Conservation (phyloP, 2,329 filamentous ascomycete species). For the Penicillium hesseltinei region DNA sequence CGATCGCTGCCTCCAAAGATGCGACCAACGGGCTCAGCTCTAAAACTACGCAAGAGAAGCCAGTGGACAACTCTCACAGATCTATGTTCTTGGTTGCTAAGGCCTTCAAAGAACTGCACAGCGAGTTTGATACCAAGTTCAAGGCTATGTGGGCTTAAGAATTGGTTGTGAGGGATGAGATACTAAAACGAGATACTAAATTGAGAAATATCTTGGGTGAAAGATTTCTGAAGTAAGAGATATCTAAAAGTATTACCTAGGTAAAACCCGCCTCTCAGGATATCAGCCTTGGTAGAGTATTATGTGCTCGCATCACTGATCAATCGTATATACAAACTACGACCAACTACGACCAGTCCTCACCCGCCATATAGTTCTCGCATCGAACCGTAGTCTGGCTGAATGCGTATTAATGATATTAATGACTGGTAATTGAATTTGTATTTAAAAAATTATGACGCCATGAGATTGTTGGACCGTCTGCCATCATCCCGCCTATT, state of each 20-base stretch:
- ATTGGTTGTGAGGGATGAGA: neutral
- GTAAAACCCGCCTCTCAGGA: neutral
- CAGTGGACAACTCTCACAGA: neutral
- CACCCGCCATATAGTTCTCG: no score
- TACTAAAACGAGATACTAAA: neutral
- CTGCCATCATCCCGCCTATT: neutral
- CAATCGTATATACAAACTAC: no score
- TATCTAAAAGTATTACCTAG: neutral
- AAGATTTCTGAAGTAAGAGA: neutral
- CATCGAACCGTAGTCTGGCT: no score
- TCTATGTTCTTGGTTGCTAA: constrained; percentile 23
- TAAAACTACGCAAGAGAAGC: constrained; percentile 2
- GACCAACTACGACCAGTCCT: no score
- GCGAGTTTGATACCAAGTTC: constrained; percentile 38
- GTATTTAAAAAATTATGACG: neutral
- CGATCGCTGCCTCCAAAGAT: neutral
- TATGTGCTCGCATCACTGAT: neutral
- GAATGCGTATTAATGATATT: neutral
- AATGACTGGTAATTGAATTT: neutral
- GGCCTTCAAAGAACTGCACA: constrained; percentile 31
- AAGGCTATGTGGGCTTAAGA: constrained; percentile 32
- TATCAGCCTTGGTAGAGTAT: neutral
- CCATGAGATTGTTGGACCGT: neutral
- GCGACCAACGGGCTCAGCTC: neutral
- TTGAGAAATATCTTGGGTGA: neutral